phyloP scores from a whole-genome alignment of 2,329 filamentous ascomycete species.

The Diplodia corticola region DNA sequence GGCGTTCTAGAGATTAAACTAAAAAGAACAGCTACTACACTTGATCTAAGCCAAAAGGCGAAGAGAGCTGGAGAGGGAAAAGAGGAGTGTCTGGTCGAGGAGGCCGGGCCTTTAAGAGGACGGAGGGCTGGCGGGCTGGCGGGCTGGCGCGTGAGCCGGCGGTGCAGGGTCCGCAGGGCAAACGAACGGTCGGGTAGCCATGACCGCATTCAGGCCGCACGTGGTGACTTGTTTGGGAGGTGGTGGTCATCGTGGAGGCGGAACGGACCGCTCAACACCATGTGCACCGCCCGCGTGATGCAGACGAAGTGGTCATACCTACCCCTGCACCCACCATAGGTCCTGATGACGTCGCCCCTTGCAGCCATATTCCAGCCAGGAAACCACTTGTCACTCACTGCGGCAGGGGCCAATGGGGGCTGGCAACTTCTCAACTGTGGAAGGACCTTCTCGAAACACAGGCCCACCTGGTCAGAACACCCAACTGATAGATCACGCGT shows the following conservation, averaged over 20 bases:
- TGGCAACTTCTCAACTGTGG: too few species aligned
- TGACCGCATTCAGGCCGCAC: neutral
- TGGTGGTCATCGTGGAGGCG: neutral
- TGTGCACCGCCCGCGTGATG: neutral
- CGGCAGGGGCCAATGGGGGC: too few species aligned
- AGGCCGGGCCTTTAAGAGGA: neutral
- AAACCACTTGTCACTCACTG: too few species aligned
- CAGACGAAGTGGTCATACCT: neutral
- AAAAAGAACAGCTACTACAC: constrained; percentile 2
- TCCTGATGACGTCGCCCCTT: neutral
- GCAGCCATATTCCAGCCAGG: too few species aligned
- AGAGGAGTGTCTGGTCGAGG: neutral
- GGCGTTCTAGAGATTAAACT: neutral
- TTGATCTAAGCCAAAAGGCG: neutral
- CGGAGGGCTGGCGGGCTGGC: neutral
- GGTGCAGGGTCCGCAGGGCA: neutral
- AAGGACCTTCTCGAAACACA: neutral
- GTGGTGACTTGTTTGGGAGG: too few species aligned
- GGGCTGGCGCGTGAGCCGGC: neutral
- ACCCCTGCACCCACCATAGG: neutral
- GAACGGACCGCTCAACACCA: neutral
- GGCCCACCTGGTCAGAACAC: neutral
- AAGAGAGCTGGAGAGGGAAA: neutral
- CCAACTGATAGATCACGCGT: neutral
- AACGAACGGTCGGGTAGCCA: neutral